Evolutionary conservation across 148 eudicot genomes (phyloP).

Genomic region (Nepenthes gracilis): DNA sequence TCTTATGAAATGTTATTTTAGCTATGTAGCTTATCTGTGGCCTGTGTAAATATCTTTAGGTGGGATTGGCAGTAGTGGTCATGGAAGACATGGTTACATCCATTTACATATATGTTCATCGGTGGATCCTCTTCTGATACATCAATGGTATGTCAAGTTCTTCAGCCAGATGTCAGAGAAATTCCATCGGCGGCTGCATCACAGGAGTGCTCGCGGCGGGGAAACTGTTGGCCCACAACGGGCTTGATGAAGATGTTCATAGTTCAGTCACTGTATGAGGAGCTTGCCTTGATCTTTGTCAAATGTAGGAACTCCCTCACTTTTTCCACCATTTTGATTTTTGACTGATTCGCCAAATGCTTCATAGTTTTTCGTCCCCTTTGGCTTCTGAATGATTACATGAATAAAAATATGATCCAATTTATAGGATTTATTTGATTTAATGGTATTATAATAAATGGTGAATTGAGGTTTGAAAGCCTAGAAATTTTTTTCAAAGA

Average conservation of each 20-base stretch:
- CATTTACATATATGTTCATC: constrained; percentile 85
- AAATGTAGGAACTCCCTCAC: not conserved
- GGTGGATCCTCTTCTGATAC: constrained; percentile 68
- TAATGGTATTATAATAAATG: no score
- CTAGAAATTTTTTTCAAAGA: no score
- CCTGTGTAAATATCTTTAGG: constrained; percentile 20
- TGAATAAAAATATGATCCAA: no score
- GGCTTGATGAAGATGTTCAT: constrained; percentile 35
- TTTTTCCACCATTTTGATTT: not conserved
- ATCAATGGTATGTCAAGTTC: constrained; percentile 70
- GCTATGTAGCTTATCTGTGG: no score
- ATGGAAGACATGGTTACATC: constrained; percentile 97
- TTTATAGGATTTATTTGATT: no score
- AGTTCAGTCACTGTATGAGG: constrained; percentile 16
- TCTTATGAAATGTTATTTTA: no score
- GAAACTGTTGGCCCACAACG: constrained; percentile 40
- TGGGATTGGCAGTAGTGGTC: constrained; percentile 86
- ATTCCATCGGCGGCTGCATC: constrained; percentile 82
- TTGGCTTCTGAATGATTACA: no score
- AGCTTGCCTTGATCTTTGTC: not conserved
- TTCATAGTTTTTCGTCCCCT: no score
- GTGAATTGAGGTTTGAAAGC: no score
- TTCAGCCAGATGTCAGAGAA: constrained; percentile 72
- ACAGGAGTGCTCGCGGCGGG: constrained; percentile 75
- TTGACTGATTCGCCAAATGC: not conserved